Base-by-base conservation (phyloP, 345 rosid species). In the Eucalyptus tenuipes region DNA sequence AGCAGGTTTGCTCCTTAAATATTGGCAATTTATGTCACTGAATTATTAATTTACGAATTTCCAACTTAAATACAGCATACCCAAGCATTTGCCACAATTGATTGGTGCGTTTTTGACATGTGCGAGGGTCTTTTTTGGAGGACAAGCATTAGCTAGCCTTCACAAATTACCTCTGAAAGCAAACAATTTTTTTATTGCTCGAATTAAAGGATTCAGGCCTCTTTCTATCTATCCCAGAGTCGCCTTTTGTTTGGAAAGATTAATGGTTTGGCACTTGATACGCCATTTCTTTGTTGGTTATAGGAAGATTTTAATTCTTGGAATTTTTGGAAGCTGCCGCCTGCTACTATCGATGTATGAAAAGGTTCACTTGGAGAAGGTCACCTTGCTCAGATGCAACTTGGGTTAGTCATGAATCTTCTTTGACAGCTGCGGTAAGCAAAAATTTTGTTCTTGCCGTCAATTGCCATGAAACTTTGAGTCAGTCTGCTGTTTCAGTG, bases 221-320 rank as follows among this genome's bases (percentile, higher is more conserved):
- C 84, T 75, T 75, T 75, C 29, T 7, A 75, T 40, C 24, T 20
- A 75, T 75, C 13, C 82, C 47, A 88, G 90, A 20, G 47, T 75
- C 1, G 8, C 57, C 61, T 52, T 25, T 50, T 90, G 37, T 55
- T 86, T 18, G 71, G 89, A 53, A 80, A 85, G 33, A 13, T 64
- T 49, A 84, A 61, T 85, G 49, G 37, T 22, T n/a, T 80, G 57
- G 55, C 49, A 17, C 44, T 33, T 84, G 61, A 52, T 48, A 18
- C 16, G 22, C 82, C 37, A 37, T 52, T 82, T 49, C 85, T 85
- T 48, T 27, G 20, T 66, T 52, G 49, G 57, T 88, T 87, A 71
- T 95, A 97, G 99, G 99, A 97, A 94, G 99, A 94, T 89, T 97
- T 86, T 87, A 97, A 97, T 93, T 89, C 97, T 27, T 97, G 99